Evolutionary conservation across 2,329 filamentous ascomycete species (phyloP).

Genomic region (Botrytis medusae): DNA sequence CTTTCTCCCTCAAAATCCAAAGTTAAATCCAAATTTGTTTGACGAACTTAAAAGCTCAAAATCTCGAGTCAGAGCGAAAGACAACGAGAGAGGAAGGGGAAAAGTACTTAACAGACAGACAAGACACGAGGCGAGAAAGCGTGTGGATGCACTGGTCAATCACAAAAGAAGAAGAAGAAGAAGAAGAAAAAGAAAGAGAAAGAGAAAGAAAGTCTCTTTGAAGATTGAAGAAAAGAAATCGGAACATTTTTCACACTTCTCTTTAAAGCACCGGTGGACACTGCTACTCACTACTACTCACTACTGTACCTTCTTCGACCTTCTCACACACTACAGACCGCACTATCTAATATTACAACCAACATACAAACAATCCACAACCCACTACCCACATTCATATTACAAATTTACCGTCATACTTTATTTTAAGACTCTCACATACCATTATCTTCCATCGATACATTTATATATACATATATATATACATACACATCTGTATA

Average conservation of each 20-base stretch:
- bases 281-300: background rate
- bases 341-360: background rate
- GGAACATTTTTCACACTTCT: background rate
- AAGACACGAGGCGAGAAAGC: too few relatives aligned
- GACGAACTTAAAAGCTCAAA: background rate
- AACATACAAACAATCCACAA: background rate
- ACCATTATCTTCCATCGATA: background rate
- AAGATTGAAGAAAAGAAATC: slow-evolving; percentile 16
- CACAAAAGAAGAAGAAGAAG: background rate
- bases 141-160: background rate
- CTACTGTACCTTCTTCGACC: background rate
- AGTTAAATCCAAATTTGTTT: background rate
- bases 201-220: slow-evolving; percentile 9
- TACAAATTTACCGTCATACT: slow-evolving; percentile 1
- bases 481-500: too few relatives aligned
- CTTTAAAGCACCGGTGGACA: background rate
- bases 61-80: background rate
- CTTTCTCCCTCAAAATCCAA: background rate
- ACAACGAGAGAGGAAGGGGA: background rate
- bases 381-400: background rate
- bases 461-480: background rate
- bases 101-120: background rate
- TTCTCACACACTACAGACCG: background rate
- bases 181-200: background rate
- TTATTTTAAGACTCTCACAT: background rate